phyloP scores from a whole-genome alignment of 202 grass and related monocot species.

The Dendrocalamus latiflorus region DNA sequence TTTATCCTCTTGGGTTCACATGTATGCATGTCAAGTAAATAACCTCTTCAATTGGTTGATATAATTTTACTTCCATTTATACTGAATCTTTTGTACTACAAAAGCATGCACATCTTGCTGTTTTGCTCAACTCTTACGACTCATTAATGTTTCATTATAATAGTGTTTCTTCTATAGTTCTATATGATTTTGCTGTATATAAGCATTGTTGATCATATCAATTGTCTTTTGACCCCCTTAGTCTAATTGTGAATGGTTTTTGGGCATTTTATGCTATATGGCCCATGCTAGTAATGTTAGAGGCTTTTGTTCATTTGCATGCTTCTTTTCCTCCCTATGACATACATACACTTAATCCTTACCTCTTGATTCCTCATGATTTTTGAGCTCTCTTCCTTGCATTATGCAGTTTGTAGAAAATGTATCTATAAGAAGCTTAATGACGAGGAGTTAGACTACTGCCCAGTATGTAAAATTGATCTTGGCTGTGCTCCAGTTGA shows the following conservation, averaged over 20 bases:
- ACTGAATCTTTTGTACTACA: background rate
- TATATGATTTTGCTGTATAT: background rate
- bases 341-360: background rate
- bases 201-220: background rate
- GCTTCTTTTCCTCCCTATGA: background rate
- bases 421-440: slow-evolving; percentile 74
- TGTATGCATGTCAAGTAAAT: background rate
- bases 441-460: slow-evolving; percentile 64
- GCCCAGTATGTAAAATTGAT: slow-evolving; percentile 78
- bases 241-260: background rate
- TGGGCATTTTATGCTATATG: background rate
- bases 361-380: background rate
- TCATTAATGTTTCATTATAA: background rate
- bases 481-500: slow-evolving; percentile 67
- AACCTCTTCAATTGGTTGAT: background rate
- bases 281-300: background rate
- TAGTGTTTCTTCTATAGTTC: background rate
- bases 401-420: slow-evolving; percentile 77
- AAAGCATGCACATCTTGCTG: background rate
- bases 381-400: slow-evolving; percentile 7
- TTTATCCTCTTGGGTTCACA: background rate
- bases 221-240: background rate
- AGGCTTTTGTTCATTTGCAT: slow-evolving; percentile 20
- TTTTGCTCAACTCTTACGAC: background rate
- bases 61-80: background rate